Base-by-base conservation (phyloP, 2,329 filamentous ascomycete genomes). In the Trichoderma lentiforme region DNA sequence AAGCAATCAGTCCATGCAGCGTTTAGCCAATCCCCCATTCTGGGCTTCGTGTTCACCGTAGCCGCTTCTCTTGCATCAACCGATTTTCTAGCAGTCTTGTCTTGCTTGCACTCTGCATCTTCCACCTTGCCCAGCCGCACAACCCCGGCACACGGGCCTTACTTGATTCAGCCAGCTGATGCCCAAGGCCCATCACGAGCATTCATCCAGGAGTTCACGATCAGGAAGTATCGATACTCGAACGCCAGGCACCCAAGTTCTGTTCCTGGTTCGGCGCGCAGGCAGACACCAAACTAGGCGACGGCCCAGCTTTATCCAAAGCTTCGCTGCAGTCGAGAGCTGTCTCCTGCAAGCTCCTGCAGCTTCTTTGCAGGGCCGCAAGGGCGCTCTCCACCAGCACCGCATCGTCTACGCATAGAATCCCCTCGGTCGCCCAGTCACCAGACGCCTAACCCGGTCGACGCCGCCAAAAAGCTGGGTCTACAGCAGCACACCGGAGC, bases 151-250 rank as follows among this genome's bases (percentile, higher is more conserved):
- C 39, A 53, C 39, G 30, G 57, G 39, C 67, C 67, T 70, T 70
- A 70, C 67, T 70, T 70, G 67, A 70, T 70, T 70, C 67, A 70
- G 67, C 67, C 67, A 53, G 67, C 67, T 70, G 28, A 62, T 70
- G 67, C 39, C 36, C 67, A 36, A 70, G 67, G 67, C 57, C 67
- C 67, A 62, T 62, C 67, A 15, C 67, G 57, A 70, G 39, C 57
- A 21, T 51, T 53, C 57, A 62, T 47, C 39, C 67, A 70, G 67
- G 67, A 70, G 57, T 62, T 70, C 43, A 61, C 57, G 14, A 14
- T 58, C 57, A 36, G 67, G 36, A 5, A 53, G 47, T 24, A 34
- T 24, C 57, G 36, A 70, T 36, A 26, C 26, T 21, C 47, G 4
- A 24, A 39, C 34, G 15, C 28, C 57, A 53, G 32, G 15, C 57